Conservation (phyloP, 2,329 filamentous ascomycete genomes). For the Microsporum canis region DNA sequence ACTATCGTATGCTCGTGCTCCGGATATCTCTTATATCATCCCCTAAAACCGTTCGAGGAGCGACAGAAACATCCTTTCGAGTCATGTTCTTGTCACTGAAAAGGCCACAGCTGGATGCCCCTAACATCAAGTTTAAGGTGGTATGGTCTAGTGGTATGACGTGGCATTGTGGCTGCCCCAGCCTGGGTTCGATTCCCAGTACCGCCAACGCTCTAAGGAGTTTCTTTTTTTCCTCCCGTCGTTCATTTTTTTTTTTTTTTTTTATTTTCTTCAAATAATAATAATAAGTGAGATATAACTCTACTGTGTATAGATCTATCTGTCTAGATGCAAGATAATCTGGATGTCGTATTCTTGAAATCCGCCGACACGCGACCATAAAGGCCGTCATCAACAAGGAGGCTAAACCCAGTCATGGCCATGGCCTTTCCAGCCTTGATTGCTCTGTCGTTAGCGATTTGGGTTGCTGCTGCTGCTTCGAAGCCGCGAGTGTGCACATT, state of each 20-base stretch:
- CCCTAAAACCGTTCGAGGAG: too few species aligned
- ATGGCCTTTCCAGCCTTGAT: conserved; percentile 9
- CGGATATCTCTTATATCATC: too few species aligned
- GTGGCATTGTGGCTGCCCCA: conserved; percentile 14
- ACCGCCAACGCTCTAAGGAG: conserved; percentile 8
- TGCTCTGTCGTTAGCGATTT: conserved; percentile 3
- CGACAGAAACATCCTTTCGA: neutral
- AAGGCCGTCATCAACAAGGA: conserved; percentile 6
- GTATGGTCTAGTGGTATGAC: conserved; percentile 16
- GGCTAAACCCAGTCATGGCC: conserved; percentile 9
- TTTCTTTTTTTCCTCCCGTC: neutral
- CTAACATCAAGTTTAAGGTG: conserved; percentile 17
- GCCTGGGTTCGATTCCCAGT: conserved; percentile 15
- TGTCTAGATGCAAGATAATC: too few species aligned
- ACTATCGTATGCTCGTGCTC: too few species aligned
- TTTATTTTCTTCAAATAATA: too few species aligned
- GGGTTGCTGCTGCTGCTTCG: conserved; percentile 7
- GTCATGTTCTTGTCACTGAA: neutral
- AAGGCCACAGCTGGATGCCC: neutral
- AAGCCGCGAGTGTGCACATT: conserved; percentile 8
- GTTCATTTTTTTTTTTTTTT: neutral
- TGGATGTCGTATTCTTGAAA: conserved; percentile 6
- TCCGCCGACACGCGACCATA: conserved; percentile 4
- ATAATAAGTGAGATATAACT: too few species aligned
- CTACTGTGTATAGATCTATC: too few species aligned